These are phyloP conservation scores for Neurospora tetrasperma DNA, from an alignment of 495 filamentous ascomycete species.

Conservation along the genomic window DNA sequence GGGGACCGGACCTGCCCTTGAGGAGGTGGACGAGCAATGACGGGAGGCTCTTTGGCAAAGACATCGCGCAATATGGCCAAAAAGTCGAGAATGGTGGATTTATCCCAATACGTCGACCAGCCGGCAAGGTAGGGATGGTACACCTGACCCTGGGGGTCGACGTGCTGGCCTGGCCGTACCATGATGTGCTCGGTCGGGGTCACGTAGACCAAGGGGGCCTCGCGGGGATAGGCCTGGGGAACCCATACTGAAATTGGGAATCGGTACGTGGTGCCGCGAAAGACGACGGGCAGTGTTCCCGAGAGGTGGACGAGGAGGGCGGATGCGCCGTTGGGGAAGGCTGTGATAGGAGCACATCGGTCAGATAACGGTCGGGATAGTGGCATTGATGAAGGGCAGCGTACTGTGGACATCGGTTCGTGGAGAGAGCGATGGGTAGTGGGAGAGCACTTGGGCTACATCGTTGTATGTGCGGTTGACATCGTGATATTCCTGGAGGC, in stretches of 20 bases:
- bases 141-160: conserved; percentile 84
- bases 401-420: conserved; percentile 94
- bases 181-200: conserved; percentile 82
- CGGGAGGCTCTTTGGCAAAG: conserved; percentile 90
- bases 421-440: conserved; percentile 77
- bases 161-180: conserved; percentile 84
- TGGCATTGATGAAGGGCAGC: conserved; percentile 7
- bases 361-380: background rate
- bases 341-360: conserved; percentile 32
- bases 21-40: conserved; percentile 46
- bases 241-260: conserved; percentile 93
- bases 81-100: conserved; percentile 71
- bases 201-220: conserved; percentile 79
- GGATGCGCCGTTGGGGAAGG: conserved; percentile 79
- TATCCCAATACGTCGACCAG: conserved; percentile 85
- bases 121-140: conserved; percentile 93
- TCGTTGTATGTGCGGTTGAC: conserved; percentile 88
- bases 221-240: conserved; percentile 82
- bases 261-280: conserved; percentile 80
- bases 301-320: conserved; percentile 79
- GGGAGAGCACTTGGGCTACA: conserved; percentile 68
- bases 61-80: conserved; percentile 73
- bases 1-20: background rate
- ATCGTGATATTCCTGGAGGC: conserved; percentile 76
- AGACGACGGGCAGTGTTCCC: conserved; percentile 78